Evolutionary conservation across 2,329 filamentous ascomycete species (phyloP).

Genomic region (Didymosphaeria variabile): DNA sequence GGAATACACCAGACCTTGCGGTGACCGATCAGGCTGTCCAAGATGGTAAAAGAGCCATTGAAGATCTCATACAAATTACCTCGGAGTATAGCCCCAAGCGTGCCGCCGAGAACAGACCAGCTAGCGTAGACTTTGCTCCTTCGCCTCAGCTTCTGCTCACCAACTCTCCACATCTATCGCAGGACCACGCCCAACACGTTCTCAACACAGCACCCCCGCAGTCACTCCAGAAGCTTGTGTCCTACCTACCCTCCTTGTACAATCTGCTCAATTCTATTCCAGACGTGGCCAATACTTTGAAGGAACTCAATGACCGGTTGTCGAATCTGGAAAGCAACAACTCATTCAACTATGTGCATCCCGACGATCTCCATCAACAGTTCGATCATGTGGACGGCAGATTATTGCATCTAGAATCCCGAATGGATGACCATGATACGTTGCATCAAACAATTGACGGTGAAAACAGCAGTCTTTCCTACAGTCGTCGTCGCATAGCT

Average conservation of each 20-base stretch:
- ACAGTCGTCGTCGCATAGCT: constrained; percentile 41
- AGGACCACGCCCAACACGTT: constrained; percentile 44
- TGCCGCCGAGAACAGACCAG: constrained; percentile 26
- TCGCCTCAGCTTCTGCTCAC: constrained; percentile 32
- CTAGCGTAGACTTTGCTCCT: constrained; percentile 30
- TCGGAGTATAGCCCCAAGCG: constrained; percentile 31
- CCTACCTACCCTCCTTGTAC: constrained; percentile 47
- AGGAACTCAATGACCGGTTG: constrained; percentile 70
- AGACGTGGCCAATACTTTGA: constrained; percentile 58
- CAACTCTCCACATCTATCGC: constrained; percentile 34
- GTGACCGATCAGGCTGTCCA: constrained; percentile 46
- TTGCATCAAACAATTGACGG: constrained; percentile 43
- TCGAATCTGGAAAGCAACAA: constrained; percentile 74
- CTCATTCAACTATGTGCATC: constrained; percentile 72
- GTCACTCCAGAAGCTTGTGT: constrained; percentile 44
- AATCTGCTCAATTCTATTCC: constrained; percentile 50
- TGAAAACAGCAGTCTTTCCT: constrained; percentile 37
- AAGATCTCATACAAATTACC: constrained; percentile 37
- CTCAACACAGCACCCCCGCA: constrained; percentile 43
- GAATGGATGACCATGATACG: constrained; percentile 53
- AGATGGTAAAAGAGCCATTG: constrained; percentile 47
- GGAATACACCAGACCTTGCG: constrained; percentile 52
- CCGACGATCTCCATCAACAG: constrained; percentile 74
- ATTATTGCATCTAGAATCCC: constrained; percentile 73
- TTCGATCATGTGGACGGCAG: constrained; percentile 73